phyloP scores from a whole-genome alignment of 2,329 filamentous ascomycete genomes.

The Harringtonia lauricola region DNA sequence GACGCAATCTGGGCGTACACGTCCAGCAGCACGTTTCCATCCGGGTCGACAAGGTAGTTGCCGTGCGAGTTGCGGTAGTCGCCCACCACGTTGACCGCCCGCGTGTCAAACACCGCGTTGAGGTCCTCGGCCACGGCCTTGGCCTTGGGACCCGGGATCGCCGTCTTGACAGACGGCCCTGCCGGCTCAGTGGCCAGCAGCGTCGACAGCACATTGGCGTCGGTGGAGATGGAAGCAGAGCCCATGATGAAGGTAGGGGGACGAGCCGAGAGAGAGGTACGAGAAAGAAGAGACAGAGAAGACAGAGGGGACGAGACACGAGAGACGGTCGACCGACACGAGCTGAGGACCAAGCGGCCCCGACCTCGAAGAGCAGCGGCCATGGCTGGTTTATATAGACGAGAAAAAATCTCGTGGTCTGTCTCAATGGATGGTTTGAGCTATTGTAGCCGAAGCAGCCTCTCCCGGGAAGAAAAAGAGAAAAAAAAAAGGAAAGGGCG shows the following conservation, averaged over 20 bases:
- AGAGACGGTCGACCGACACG: no score
- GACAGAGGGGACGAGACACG: background rate
- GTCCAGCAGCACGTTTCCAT: conserved; percentile 63
- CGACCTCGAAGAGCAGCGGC: background rate
- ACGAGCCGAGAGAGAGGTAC: background rate
- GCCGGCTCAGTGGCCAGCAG: conserved; percentile 32
- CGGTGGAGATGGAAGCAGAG: conserved; percentile 6
- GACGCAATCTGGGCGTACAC: conserved; percentile 88
- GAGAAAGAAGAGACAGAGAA: background rate
- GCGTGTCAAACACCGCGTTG: conserved; percentile 71
- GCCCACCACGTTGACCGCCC: conserved; percentile 72
- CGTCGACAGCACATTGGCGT: conserved; percentile 14
- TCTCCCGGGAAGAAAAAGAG: no score
- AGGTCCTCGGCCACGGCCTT: conserved; percentile 59
- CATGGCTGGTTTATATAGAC: background rate
- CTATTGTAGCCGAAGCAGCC: no score
- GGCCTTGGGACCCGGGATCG: conserved; percentile 67
- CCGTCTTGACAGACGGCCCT: conserved; percentile 40
- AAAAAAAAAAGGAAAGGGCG: no score
- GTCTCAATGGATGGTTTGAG: no score
- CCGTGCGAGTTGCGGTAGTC: conserved; percentile 66
- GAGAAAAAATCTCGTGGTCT: no score
- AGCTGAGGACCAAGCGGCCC: background rate
- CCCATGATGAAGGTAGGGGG: conserved; percentile 8
- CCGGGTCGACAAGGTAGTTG: conserved; percentile 69